Conservation (phyloP, 768 basidiomycete genomes). For the Serendipita vermifera region DNA sequence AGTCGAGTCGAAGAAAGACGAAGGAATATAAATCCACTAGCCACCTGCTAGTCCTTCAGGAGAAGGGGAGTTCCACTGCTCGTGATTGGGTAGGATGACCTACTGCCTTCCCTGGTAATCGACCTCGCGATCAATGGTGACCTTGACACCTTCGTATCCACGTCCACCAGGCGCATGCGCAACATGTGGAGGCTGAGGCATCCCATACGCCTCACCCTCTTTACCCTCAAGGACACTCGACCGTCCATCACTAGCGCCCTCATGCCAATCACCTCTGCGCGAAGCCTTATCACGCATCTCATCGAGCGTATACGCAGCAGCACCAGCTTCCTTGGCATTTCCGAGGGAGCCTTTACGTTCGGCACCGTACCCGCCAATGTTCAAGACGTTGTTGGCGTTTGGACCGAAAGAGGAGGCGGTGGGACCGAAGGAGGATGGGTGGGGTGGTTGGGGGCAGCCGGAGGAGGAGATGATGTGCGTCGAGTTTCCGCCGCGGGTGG, state of each 20-base stretch:
- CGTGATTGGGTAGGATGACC: too few species aligned
- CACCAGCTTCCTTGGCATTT: background rate
- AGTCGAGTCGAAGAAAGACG: too few species aligned
- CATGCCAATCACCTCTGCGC: slow-evolving; percentile 26
- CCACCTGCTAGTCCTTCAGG: too few species aligned
- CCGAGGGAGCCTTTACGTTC: slow-evolving; percentile 13
- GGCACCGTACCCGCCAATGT: slow-evolving; percentile 13
- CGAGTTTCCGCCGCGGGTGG: slow-evolving; percentile 27
- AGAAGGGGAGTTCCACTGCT: too few species aligned
- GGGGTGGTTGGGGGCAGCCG: slow-evolving; percentile 19
- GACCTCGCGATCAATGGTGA: slow-evolving; percentile 45
- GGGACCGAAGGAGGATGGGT: slow-evolving; percentile 8
- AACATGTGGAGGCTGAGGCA: too few species aligned
- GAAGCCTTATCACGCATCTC: slow-evolving; percentile 21
- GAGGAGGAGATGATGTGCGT: slow-evolving; percentile 34
- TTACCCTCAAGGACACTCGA: slow-evolving; percentile 10
- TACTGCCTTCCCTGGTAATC: slow-evolving; percentile 25
- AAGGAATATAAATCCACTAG: too few species aligned
- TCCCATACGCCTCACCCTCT: slow-evolving; percentile 13
- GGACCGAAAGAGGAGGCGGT: background rate
- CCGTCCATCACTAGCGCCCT: slow-evolving; percentile 18
- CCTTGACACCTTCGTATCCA: slow-evolving; percentile 36
- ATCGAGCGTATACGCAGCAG: slow-evolving; percentile 22
- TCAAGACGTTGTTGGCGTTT: slow-evolving; percentile 16
- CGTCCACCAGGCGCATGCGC: slow-evolving; percentile 8